phyloP scores from a whole-genome alignment of 257 asterid genomes.

The Fraxinus anomala region DNA sequence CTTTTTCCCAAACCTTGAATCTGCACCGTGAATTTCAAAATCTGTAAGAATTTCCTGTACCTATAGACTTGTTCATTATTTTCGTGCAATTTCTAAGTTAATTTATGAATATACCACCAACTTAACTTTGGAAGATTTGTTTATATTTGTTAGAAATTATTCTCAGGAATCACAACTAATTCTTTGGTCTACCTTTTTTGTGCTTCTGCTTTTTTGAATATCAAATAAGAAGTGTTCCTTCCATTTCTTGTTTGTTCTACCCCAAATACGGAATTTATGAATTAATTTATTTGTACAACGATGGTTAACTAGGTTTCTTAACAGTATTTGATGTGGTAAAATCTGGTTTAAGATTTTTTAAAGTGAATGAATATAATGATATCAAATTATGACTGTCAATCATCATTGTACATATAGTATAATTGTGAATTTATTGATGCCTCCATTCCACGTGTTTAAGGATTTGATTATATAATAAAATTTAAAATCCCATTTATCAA shows the following conservation, averaged over 20 bases:
- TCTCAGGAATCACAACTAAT: slow-evolving; percentile 35
- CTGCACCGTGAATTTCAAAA: too few species aligned
- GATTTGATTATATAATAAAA: background rate
- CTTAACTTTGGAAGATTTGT: slow-evolving; percentile 46
- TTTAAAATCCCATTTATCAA: background rate
- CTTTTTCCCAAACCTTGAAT: too few species aligned
- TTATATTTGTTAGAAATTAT: slow-evolving; percentile 34
- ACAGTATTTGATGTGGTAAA: too few species aligned
- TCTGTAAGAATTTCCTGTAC: too few species aligned
- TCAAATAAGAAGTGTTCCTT: background rate
- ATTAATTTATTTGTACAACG: too few species aligned
- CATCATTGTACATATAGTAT: too few species aligned
- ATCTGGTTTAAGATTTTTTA: too few species aligned
- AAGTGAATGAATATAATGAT: too few species aligned
- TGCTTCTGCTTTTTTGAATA: slow-evolving; percentile 47
- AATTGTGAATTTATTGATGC: background rate
- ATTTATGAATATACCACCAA: slow-evolving; percentile 42
- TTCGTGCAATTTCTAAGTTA: background rate
- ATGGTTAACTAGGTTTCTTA: too few species aligned
- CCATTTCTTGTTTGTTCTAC: background rate
- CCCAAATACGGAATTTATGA: background rate
- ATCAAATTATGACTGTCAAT: too few species aligned
- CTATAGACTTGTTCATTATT: too few species aligned
- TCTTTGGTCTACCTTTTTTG: slow-evolving; percentile 13
- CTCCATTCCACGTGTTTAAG: background rate